Percentiles rank a stretch among this genome's conserved stretches.
Conservation (phyloP, 176 grass and related monocot genomes). For the Panicum miliaceum region DNA sequence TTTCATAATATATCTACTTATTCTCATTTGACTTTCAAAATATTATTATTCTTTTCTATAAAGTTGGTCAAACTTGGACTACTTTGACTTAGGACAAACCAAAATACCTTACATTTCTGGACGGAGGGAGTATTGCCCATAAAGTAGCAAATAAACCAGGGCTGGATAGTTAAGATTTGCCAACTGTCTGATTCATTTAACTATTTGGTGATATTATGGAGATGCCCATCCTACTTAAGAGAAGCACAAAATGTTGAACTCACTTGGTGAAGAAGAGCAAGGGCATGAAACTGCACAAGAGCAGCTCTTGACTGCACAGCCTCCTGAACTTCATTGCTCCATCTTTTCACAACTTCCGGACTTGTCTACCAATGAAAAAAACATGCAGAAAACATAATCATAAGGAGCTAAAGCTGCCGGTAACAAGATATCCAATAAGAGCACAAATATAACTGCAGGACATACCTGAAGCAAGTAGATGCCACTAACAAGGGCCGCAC, state of each 20-base stretch:
- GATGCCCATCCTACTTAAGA: conserved; percentile 5
- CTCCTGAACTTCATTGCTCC: conserved; percentile 99
- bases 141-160: conserved; percentile 1
- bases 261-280: conserved; percentile 98
- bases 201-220: conserved; percentile 6
- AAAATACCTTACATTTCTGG: too few relatives aligned
- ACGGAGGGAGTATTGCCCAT: background rate
- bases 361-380: conserved; percentile 68
- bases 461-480: conserved; percentile 93
- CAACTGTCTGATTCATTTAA: conserved; percentile 4
- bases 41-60: too few relatives aligned
- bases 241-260: conserved; percentile 22
- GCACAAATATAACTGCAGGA: conserved; percentile 26
- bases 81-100: too few relatives aligned
- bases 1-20: too few relatives aligned
- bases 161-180: background rate
- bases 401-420: background rate
- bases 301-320: conserved; percentile 92
- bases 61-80: too few relatives aligned
- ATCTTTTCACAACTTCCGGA: conserved; percentile 96
- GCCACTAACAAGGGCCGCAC: conserved; percentile 97
- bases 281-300: conserved; percentile 97
- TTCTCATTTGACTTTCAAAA: too few relatives aligned
- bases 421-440: conserved; percentile 15
- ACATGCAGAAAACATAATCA: conserved; percentile 23